Base-by-base conservation (phyloP, 148 eudicot species). In the Persicaria maculosa region DNA sequence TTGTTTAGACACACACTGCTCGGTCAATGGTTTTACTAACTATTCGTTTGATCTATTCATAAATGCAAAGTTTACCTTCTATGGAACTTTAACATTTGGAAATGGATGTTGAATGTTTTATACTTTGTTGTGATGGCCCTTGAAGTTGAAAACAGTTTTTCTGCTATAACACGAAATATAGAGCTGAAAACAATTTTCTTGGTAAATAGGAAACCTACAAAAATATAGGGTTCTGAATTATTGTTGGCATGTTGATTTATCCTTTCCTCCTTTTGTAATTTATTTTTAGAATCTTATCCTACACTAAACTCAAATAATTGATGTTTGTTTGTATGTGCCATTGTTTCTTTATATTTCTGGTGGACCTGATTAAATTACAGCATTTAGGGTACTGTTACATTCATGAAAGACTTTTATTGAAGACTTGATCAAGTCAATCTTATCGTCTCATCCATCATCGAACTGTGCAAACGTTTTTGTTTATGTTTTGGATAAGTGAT, bases 341-440 rank as follows among this genome's bases (percentile, higher is more conserved):
- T 40, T 67, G 36, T 67, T 67, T 19, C 62, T 57, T 17, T 7
- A n/a, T 8, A 19, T 2, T 57, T 57, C 36, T 64, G 44, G 45
- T 36, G n/a, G 69, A 64, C 69, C 70, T n/a, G 6, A 65, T 65
- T 4, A 14, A 15, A 40, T 40, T 43, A 65, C 4, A 43, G 14
- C 45, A 22, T 36, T 62, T 31, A 11, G 6, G 9, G n/a, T 15
- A 31, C 40, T 7, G 15, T 40, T 43, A 65, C 46, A 48, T 36
- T 65, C 9, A 14, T 12, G 47, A 40, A 4, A 65, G 16, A 57
- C 62, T 7, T 19, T 17, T 17, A 4, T n/a, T 55, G 69, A 64
- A 0, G 15, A 71, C n/a, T 47, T 71, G 50, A 71, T 65, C 70
- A 71, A 22, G 73, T 46, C 54, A 71, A 68, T 68, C 22, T 68